A percentile compares a stretch with the other conserved stretches of the same genome.
Evolutionary conservation across 2,329 filamentous ascomycete species (phyloP).

Genomic region (Ploettnerulaceae sp.): DNA sequence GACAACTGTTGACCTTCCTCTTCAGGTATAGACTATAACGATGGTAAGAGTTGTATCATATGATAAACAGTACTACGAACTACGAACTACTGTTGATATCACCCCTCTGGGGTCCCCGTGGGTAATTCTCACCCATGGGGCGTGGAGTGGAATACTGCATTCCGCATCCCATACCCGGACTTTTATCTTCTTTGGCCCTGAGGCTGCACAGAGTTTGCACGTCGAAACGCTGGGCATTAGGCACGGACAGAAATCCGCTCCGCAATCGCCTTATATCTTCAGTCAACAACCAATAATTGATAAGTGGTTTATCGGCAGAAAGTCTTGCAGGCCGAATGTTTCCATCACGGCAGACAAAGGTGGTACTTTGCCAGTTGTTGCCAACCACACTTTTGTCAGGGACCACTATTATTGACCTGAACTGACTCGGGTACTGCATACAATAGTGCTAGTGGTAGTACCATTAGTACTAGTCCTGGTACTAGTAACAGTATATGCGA

Average conservation of each 20-base stretch:
- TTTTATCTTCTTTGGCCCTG: background rate
- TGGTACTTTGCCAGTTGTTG: background rate
- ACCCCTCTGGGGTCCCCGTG: slow-evolving; percentile 2
- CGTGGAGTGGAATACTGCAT: background rate
- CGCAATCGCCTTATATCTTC: background rate
- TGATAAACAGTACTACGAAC: no score
- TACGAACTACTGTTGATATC: no score
- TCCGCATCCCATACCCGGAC: background rate
- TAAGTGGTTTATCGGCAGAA: no score
- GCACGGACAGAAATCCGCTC: background rate
- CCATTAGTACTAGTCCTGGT: no score
- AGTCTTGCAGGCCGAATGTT: background rate
- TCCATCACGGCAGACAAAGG: background rate
- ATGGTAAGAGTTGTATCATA: background rate
- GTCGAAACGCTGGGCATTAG: no score
- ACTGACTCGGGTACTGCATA: background rate
- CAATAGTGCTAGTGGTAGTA: background rate
- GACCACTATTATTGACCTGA: background rate
- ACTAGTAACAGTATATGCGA: no score
- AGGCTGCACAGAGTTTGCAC: no score
- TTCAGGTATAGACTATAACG: background rate
- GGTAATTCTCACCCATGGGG: background rate
- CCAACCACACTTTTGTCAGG: background rate
- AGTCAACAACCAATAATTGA: no score
- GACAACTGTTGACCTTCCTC: background rate